Evolutionary conservation across 441 rosid genomes (phyloP).

Genomic region (Gossypium lobatum): DNA sequence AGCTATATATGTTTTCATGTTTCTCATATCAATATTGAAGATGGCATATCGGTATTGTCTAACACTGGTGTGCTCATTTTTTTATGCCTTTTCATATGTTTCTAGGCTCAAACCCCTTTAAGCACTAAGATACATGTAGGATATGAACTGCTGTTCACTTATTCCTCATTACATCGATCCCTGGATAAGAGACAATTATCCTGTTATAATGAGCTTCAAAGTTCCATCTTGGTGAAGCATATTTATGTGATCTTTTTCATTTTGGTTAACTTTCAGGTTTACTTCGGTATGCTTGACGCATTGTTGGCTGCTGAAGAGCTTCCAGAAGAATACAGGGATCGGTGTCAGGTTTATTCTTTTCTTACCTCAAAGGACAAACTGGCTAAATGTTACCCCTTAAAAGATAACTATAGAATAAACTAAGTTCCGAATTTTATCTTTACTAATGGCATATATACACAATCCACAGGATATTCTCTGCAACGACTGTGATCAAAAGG

Average conservation of each 20-base stretch:
- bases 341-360: slow-evolving; percentile 43
- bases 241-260: not conserved
- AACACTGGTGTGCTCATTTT: not conserved
- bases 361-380: not conserved
- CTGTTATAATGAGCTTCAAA: not conserved
- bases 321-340: slow-evolving; percentile 59
- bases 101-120: not conserved
- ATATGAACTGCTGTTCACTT: not conserved
- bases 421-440: not conserved
- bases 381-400: not conserved
- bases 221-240: not conserved
- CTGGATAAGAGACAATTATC: not conserved
- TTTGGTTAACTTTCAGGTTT: slow-evolving; percentile 35
- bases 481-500: slow-evolving; percentile 82
- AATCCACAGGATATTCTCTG: slow-evolving; percentile 67
- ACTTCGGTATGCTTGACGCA: slow-evolving; percentile 76
- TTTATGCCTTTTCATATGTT: not conserved
- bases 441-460: not conserved
- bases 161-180: not conserved
- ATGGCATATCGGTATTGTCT: not conserved
- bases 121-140: not conserved
- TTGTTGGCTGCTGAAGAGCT: slow-evolving; percentile 67
- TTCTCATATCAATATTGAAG: not conserved
- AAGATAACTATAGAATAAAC: not conserved
- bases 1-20: not conserved